Evolutionary conservation across 1,284 basidiomycete species (phyloP).

Genomic region (Malassezia sp.): DNA sequence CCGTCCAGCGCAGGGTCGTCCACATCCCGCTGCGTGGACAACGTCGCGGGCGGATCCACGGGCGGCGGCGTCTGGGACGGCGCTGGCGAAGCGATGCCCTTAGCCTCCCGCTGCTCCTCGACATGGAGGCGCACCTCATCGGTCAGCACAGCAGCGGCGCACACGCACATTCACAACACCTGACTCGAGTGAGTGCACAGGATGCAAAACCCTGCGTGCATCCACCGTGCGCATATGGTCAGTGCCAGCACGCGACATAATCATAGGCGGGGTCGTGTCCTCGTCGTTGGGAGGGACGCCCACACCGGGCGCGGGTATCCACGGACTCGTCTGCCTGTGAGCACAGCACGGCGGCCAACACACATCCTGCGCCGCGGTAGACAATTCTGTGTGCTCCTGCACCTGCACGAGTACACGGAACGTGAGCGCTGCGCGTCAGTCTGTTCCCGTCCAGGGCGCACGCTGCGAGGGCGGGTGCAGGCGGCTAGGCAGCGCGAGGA

Average conservation of each 20-base stretch:
- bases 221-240: background rate
- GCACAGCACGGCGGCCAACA: too few relatives aligned
- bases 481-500: conserved; percentile 5
- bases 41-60: background rate
- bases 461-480: conserved; percentile 1
- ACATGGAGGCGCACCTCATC: conserved; percentile 5
- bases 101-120: background rate
- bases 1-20: conserved; percentile 12
- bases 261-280: background rate
- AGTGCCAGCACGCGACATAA: too few relatives aligned
- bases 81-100: background rate
- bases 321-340: conserved; percentile 3
- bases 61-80: background rate
- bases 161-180: conserved; percentile 11
- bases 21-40: conserved; percentile 7
- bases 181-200: conserved; percentile 10
- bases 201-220: conserved; percentile 4
- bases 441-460: background rate
- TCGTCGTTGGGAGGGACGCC: background rate
- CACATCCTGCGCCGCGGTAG: too few relatives aligned
- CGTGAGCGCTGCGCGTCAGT: conserved; percentile 3
- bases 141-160: background rate
- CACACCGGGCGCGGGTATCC: conserved; percentile 6
- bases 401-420: conserved; percentile 10
- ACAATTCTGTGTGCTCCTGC: too few relatives aligned